Evolutionary conservation across 1,139 yeast genomes (phyloP).

Genomic region (Diutina rugosa): DNA sequence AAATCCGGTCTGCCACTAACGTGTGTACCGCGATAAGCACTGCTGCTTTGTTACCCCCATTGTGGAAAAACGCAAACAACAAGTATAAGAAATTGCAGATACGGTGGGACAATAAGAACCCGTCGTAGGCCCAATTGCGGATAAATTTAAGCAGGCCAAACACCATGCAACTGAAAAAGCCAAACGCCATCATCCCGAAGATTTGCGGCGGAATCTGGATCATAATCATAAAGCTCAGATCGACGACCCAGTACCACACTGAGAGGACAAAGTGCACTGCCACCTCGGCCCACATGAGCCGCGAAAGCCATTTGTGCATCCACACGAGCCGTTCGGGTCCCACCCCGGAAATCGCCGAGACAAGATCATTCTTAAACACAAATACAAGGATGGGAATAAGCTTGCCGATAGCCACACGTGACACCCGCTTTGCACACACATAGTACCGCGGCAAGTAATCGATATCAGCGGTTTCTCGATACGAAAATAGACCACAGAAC

Average conservation of each 20-base stretch:
- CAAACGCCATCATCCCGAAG: slow-evolving; percentile 36
- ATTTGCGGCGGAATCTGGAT: slow-evolving; percentile 35
- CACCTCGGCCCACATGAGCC: slow-evolving; percentile 25
- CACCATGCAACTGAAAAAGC: slow-evolving; percentile 21
- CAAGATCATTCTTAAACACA: slow-evolving; percentile 26
- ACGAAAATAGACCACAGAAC: slow-evolving; percentile 16
- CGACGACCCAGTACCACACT: slow-evolving; percentile 25
- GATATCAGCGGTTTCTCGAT: slow-evolving; percentile 21
- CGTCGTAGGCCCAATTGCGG: slow-evolving; percentile 28
- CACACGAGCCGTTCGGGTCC: slow-evolving; percentile 25
- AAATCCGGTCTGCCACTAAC: slow-evolving; percentile 30
- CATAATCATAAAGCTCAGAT: slow-evolving; percentile 25
- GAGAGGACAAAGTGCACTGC: slow-evolving; percentile 22
- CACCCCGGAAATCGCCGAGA: slow-evolving; percentile 29
- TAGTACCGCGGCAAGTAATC: slow-evolving; percentile 25
- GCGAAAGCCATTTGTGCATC: slow-evolving; percentile 33
- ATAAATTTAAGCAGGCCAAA: slow-evolving; percentile 25
- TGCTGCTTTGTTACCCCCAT: slow-evolving; percentile 18
- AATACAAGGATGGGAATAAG: slow-evolving; percentile 25
- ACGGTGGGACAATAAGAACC: slow-evolving; percentile 32
- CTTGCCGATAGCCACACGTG: slow-evolving; percentile 29
- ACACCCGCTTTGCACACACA: slow-evolving; percentile 30
- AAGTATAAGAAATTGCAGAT: slow-evolving; percentile 30
- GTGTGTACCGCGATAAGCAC: slow-evolving; percentile 31
- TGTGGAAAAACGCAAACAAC: slow-evolving; percentile 31